These are phyloP conservation scores for Stylosanthes scabra DNA, from an alignment of 331 rosid genomes.

Conservation along the genomic window DNA sequence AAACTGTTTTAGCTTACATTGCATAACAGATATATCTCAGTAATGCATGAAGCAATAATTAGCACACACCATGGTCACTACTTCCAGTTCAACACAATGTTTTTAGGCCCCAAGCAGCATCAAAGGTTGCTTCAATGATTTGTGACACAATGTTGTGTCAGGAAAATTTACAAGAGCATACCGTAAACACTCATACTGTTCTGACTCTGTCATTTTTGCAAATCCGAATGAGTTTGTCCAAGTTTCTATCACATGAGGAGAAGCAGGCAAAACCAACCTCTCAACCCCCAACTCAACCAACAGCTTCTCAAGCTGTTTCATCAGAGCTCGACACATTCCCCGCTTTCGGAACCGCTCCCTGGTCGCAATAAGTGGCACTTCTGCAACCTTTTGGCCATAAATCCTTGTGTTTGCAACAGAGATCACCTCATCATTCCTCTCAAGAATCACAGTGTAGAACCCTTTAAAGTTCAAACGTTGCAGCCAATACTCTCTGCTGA, in stretches of 20 bases:
- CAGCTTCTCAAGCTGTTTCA: conserved; percentile 63
- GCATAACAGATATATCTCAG: neutral
- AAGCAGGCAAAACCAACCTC: conserved; percentile 65
- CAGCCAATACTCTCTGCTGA: conserved; percentile 50
- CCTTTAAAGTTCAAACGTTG: conserved; percentile 55
- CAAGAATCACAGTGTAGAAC: conserved; percentile 65
- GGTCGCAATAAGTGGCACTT: conserved; percentile 76
- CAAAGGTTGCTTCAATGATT: conserved; percentile 19
- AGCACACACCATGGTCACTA: neutral
- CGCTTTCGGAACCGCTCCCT: conserved; percentile 42
- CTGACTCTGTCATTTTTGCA: conserved; percentile 42
- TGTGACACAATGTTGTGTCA: conserved; percentile 61
- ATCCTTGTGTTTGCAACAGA: conserved; percentile 63
- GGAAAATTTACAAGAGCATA: conserved; percentile 51
- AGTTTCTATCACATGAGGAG: conserved; percentile 38
- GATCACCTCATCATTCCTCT: conserved; percentile 48
- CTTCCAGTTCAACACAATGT: neutral
- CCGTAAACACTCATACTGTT: conserved; percentile 30
- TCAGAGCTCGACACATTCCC: conserved; percentile 67
- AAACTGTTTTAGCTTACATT: neutral
- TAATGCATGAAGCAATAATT: neutral
- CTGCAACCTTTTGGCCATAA: conserved; percentile 55
- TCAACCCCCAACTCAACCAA: conserved; percentile 56
- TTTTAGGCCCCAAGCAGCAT: neutral
- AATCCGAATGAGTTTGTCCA: conserved; percentile 73